phyloP scores from a whole-genome alignment of 2,329 filamentous ascomycete genomes.

The Alternaria burnsii region DNA sequence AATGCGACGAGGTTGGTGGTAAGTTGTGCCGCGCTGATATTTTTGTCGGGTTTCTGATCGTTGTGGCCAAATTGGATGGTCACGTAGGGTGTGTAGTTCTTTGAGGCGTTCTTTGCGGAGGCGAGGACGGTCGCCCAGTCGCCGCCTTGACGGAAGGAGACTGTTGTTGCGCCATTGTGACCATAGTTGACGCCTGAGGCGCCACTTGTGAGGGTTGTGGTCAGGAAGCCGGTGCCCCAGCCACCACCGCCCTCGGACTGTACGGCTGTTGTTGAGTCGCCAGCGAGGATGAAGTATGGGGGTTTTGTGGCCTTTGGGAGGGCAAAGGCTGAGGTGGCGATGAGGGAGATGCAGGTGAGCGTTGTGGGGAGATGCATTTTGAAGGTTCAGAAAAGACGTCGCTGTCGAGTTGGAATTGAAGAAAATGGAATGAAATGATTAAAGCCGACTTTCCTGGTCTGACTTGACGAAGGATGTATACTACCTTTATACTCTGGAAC shows the following conservation, averaged over 20 bases:
- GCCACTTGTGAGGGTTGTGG: constrained; percentile 54
- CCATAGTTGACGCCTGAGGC: constrained; percentile 65
- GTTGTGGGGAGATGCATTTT: constrained; percentile 9
- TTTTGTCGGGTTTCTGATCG: constrained; percentile 60
- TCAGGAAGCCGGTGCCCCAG: constrained; percentile 67
- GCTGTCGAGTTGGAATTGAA: too few species aligned
- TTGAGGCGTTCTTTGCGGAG: constrained; percentile 46
- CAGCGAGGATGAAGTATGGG: constrained; percentile 45
- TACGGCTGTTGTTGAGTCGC: constrained; percentile 49
- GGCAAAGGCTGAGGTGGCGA: constrained; percentile 4
- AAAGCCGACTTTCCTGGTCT: not conserved
- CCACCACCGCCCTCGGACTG: constrained; percentile 45
- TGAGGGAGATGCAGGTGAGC: constrained; percentile 3
- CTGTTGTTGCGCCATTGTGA: constrained; percentile 63
- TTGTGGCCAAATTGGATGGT: constrained; percentile 70
- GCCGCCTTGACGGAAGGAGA: constrained; percentile 61
- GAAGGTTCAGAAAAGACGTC: not conserved
- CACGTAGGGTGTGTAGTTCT: constrained; percentile 58
- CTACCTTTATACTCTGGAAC: not conserved
- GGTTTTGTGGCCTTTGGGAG: constrained; percentile 16
- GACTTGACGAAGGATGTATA: not conserved
- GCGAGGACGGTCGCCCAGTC: constrained; percentile 62
- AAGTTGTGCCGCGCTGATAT: constrained; percentile 58
- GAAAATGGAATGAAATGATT: not conserved
- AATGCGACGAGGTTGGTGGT: constrained; percentile 59